Percentiles rank a stretch among this genome's conserved stretches.
Evolutionary conservation across 2,329 filamentous ascomycete species (phyloP).

Genomic region (Fusarium nematophilum): DNA sequence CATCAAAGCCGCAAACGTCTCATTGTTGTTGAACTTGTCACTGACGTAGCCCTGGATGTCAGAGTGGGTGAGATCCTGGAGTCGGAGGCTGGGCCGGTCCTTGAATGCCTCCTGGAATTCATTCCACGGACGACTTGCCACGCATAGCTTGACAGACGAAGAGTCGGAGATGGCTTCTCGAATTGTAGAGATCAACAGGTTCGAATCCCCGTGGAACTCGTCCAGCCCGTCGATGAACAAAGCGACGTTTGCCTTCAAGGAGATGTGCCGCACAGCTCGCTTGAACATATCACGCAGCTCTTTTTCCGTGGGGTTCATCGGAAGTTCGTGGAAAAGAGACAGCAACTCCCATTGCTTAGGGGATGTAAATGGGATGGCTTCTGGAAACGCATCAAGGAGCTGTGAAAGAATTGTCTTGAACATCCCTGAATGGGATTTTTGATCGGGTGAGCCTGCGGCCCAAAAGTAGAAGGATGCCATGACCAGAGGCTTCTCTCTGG

Average conservation of each 20-base stretch:
- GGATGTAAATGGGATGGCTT: neutral
- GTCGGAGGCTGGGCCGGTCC: neutral
- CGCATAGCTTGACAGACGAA: neutral
- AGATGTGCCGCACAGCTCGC: neutral
- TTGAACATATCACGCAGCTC: conserved; percentile 11
- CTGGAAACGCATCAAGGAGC: neutral
- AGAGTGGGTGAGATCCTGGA: conserved; percentile 7
- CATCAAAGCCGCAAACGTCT: neutral
- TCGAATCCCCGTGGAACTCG: conserved; percentile 11
- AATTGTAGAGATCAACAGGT: neutral
- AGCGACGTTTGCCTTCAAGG: neutral
- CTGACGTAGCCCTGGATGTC: conserved; percentile 1
- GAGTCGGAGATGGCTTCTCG: neutral
- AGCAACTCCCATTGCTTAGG: conserved; percentile 12
- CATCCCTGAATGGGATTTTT: conserved; percentile 4
- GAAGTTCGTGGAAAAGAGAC: conserved; percentile 7
- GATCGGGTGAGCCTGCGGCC: conserved; percentile 10
- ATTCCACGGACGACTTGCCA: conserved; percentile 22
- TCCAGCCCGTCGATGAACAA: conserved; percentile 20
- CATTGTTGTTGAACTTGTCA: neutral
- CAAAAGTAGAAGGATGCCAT: conserved; percentile 27
- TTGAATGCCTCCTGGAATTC: too few species aligned
- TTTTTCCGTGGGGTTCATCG: neutral
- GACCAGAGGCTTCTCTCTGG: neutral
- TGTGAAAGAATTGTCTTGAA: conserved; percentile 8